Conservation (phyloP, 2,329 filamentous ascomycete species). For the Diaporthe velutina region DNA sequence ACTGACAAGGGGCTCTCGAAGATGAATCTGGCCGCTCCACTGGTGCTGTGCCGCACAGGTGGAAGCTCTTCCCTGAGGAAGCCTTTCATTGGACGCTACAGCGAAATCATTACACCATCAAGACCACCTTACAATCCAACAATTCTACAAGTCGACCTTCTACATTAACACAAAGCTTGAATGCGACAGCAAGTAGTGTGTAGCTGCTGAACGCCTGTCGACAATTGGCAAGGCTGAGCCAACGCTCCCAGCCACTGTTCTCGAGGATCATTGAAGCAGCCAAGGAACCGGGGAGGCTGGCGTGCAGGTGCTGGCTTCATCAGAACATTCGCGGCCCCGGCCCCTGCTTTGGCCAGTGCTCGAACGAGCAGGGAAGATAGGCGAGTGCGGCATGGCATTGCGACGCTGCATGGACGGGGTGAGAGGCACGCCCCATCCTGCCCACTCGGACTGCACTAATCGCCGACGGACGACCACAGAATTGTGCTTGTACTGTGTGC, state of each 20-base stretch:
- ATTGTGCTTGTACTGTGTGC: not conserved
- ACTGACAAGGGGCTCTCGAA: constrained; percentile 35
- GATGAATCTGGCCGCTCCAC: constrained; percentile 26
- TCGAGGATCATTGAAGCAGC: constrained; percentile 18
- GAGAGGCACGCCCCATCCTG: not conserved
- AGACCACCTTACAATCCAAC: not conserved
- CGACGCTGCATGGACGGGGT: constrained; percentile 35
- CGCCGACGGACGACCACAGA: constrained; percentile 7
- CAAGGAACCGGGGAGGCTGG: constrained; percentile 32
- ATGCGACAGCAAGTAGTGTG: not conserved
- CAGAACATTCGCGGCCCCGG: constrained; percentile 17
- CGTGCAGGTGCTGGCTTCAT: constrained; percentile 32
- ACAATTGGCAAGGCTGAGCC: constrained; percentile 36
- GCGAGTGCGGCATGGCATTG: constrained; percentile 36
- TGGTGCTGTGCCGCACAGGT: constrained; percentile 31
- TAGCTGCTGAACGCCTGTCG: constrained; percentile 1
- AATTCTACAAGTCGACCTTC: not conserved
- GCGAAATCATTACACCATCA: not conserved
- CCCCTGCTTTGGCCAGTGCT: constrained; percentile 34
- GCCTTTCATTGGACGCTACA: constrained; percentile 4
- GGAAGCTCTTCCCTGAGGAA: not conserved
- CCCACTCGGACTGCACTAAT: constrained; percentile 18
- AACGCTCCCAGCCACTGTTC: constrained; percentile 18
- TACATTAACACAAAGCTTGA: not conserved
- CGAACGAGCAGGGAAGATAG: constrained; percentile 19